Evolutionary conservation across 169 alveolate genomes (phyloP), one percentile per base, ranked within the genome.

Genomic region (Prorocentrum cordatum): DNA sequence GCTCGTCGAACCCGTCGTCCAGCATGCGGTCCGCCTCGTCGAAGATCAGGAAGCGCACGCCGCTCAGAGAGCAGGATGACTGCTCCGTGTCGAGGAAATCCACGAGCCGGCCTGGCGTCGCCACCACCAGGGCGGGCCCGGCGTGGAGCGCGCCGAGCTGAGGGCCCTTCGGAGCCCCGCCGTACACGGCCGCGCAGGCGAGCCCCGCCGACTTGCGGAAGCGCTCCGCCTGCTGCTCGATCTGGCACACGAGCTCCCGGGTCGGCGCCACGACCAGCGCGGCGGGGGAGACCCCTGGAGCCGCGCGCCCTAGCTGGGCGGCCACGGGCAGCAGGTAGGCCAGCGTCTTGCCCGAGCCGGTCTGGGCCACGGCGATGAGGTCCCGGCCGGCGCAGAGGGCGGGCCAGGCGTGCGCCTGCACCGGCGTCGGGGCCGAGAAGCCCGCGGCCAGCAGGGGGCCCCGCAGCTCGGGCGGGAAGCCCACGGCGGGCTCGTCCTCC

Each of bases 21-120:
- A 98, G 94, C 99, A 97, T 96, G 92, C 96, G 83, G 92, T 98
- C 99, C 10, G 99, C 99, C 91, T 98, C 99, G 93, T 98, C 99
- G 26, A 98, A 92, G 3, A 97, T 94, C 26, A 96, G 96, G 92
- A 95, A 97, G 73, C n/a, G n/a, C n/a, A n/a, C n/a, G n/a, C 94
- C 93, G 83, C 98, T 96, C 77, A 96, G 96, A 22, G 95, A 94
- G 35, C 97, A 91, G 18, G 95, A 97, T 3, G 98, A 93, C 73
- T 93, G 92, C 33, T 96, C 94, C 73, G 95, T 93, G 73, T 95
- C 96, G 75, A 98, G 93, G 73, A 96, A 95, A 82, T 98, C 98
- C 58, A 95, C 95, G 67, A 98, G 92, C 85, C 99, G 95, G 5
- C 99, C 99, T 0, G 99, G 98, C 4, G 99, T 97, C 5, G 98